phyloP scores from a whole-genome alignment of 2,329 filamentous ascomycete species.

The Hypoxylon sp. region DNA sequence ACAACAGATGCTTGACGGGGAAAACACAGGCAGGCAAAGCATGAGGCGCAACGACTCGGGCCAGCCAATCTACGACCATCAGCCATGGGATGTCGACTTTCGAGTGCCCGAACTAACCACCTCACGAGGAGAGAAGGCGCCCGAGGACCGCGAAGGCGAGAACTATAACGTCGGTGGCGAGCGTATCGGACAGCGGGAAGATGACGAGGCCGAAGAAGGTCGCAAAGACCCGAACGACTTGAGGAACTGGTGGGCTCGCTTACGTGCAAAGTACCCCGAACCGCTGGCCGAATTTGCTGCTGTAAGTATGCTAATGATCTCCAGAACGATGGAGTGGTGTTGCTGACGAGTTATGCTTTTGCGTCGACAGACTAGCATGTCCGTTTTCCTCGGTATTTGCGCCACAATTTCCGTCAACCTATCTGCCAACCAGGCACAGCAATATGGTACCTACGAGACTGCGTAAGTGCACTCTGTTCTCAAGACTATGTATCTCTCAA shows the following conservation, averaged over 20 bases:
- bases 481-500: too few species aligned
- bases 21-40: conserved; percentile 6
- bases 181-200: conserved; percentile 40
- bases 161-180: conserved; percentile 43
- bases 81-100: conserved; percentile 8
- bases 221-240: conserved; percentile 40
- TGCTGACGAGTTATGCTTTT: background rate
- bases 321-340: background rate
- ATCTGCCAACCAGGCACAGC: conserved; percentile 35
- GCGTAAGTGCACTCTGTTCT: conserved; percentile 17
- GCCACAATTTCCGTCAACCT: conserved; percentile 46
- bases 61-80: conserved; percentile 33
- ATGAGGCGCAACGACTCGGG: conserved; percentile 24
- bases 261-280: conserved; percentile 45
- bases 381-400: conserved; percentile 44
- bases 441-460: conserved; percentile 46
- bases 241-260: conserved; percentile 46
- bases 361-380: conserved; percentile 36
- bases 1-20: conserved; percentile 14
- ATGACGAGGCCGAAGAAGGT: conserved; percentile 37
- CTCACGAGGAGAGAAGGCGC: background rate
- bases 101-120: background rate
- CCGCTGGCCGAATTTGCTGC: conserved; percentile 46
- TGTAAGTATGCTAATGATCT: conserved; percentile 22
- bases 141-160: conserved; percentile 19